A percentile compares a stretch with the other conserved stretches of the same genome.
Evolutionary conservation across 345 rosid species (phyloP).

Genomic region (Rhizophora apiculata): DNA sequence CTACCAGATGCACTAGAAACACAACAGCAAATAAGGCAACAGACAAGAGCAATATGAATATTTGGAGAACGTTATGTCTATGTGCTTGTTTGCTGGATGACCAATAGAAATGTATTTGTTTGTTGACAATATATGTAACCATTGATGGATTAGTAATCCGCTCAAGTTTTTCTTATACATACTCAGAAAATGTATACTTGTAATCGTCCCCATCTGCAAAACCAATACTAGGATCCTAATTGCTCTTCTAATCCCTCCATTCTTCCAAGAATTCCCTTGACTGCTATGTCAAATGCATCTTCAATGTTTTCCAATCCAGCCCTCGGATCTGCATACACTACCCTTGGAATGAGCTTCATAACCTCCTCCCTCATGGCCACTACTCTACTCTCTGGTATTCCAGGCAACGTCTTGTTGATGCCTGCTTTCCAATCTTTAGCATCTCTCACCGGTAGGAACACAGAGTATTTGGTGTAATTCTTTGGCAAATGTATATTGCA

Average conservation of each 20-base stretch:
- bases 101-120: too few relatives aligned
- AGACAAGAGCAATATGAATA: too few relatives aligned
- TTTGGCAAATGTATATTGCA: slow-evolving; percentile 25
- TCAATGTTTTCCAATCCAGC: slow-evolving; percentile 12
- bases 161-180: slow-evolving; percentile 13
- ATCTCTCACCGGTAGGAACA: slow-evolving; percentile 18
- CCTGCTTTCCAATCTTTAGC: slow-evolving; percentile 23
- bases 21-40: too few relatives aligned
- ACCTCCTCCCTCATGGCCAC: slow-evolving; percentile 26
- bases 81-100: too few relatives aligned
- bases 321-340: slow-evolving; percentile 24
- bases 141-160: background rate
- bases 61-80: too few relatives aligned
- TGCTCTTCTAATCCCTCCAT: slow-evolving; percentile 15
- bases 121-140: too few relatives aligned
- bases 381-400: slow-evolving; percentile 13
- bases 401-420: slow-evolving; percentile 15
- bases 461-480: slow-evolving; percentile 19
- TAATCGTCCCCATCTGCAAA: slow-evolving; percentile 30
- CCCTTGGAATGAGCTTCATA: slow-evolving; percentile 18
- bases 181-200: slow-evolving; percentile 23
- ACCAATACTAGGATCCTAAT: slow-evolving; percentile 26
- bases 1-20: too few relatives aligned
- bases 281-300: slow-evolving; percentile 31
- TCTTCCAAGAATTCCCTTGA: slow-evolving; percentile 28